Evolutionary conservation across 2,329 filamentous ascomycete species (phyloP).

Genomic region (Pseudocercospora musae): DNA sequence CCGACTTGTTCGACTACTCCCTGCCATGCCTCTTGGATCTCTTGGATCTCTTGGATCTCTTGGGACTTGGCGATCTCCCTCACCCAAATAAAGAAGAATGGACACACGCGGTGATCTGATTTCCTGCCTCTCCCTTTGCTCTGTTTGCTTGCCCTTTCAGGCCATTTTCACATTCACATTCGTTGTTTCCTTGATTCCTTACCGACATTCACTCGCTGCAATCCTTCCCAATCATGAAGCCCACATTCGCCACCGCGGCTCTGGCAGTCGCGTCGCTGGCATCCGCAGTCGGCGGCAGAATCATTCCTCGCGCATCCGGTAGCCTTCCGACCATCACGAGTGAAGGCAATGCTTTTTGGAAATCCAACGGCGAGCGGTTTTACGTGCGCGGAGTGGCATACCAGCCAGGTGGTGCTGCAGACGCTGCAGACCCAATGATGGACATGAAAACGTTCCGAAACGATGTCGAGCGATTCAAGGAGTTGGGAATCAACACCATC

Average conservation of each 20-base stretch:
- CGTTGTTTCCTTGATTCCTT: neutral
- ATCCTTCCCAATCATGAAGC: slow-evolving; percentile 18
- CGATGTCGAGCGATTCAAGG: slow-evolving; percentile 75
- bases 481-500: slow-evolving; percentile 82
- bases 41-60: slow-evolving; percentile 7
- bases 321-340: slow-evolving; percentile 24
- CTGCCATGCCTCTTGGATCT: slow-evolving; percentile 6
- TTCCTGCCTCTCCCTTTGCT: neutral
- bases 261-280: slow-evolving; percentile 21
- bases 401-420: slow-evolving; percentile 55
- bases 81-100: neutral
- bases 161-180: neutral
- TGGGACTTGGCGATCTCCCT: neutral
- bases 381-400: slow-evolving; percentile 60
- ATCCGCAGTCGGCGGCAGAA: slow-evolving; percentile 8
- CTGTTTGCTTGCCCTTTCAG: too few species aligned
- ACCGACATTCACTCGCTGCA: slow-evolving; percentile 1
- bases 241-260: slow-evolving; percentile 14
- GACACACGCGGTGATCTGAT: neutral
- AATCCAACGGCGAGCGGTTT: slow-evolving; percentile 56
- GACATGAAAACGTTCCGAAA: slow-evolving; percentile 67
- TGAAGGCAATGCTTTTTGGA: slow-evolving; percentile 51
- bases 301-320: slow-evolving; percentile 20
- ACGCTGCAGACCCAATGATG: slow-evolving; percentile 70
- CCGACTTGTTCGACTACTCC: neutral